Percentiles rank a stretch among this genome's conserved stretches.
Evolutionary conservation across 1,284 basidiomycete genomes (phyloP).

Genomic region (Cerioporus squamosus): DNA sequence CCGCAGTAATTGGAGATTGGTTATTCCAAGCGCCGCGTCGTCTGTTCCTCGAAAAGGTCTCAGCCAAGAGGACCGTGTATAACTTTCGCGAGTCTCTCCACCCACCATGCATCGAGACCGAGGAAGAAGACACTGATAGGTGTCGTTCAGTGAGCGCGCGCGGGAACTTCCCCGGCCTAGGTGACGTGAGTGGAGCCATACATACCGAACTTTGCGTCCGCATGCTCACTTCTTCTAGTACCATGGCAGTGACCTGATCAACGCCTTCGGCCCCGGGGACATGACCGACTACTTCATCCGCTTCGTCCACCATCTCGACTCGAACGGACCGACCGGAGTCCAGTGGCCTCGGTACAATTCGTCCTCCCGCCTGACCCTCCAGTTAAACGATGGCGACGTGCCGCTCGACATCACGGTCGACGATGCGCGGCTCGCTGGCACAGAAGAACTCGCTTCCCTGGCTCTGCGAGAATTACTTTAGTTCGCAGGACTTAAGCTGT

Average conservation of each 20-base stretch:
- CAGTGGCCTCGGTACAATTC: constrained; percentile 23
- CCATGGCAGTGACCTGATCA: constrained; percentile 26
- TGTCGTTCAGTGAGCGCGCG: constrained; percentile 45
- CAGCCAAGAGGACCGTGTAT: constrained; percentile 49
- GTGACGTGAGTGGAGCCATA: constrained; percentile 15
- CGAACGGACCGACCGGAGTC: constrained; percentile 21
- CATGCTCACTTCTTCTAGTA: not conserved
- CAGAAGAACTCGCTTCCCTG: constrained; percentile 43
- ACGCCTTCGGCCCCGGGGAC: constrained; percentile 22
- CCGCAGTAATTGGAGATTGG: constrained; percentile 51
- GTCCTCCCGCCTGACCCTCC: constrained; percentile 19
- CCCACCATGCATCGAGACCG: not conserved
- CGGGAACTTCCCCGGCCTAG: constrained; percentile 45
- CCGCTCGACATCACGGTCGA: constrained; percentile 33
- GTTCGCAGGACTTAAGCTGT: no score
- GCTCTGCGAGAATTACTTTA: no score
- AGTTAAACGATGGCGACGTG: constrained; percentile 25
- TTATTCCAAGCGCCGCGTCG: constrained; percentile 52
- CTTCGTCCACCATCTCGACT: constrained; percentile 31
- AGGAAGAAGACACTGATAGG: not conserved
- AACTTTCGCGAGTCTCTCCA: constrained; percentile 40
- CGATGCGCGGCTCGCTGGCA: constrained; percentile 35
- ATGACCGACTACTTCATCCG: constrained; percentile 27
- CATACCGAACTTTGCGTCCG: not conserved
- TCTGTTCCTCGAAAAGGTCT: constrained; percentile 31